Evolutionary conservation across 768 basidiomycete genomes (phyloP).

Genomic region (Pisolithus sp.): DNA sequence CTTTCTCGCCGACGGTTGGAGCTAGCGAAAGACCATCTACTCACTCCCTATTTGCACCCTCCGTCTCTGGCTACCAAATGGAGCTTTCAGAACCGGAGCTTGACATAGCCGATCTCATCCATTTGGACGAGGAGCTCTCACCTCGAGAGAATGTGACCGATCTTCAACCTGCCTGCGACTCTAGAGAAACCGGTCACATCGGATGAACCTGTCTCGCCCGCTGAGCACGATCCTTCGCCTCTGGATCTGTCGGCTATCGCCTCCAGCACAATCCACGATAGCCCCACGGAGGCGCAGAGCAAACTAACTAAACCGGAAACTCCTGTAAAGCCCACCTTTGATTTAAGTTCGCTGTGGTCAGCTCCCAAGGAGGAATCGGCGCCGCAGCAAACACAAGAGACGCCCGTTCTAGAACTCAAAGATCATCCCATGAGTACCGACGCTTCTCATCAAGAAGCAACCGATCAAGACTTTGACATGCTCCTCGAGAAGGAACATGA

Average conservation of each 20-base stretch:
- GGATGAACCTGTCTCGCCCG: conserved; percentile 4
- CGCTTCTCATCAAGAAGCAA: conserved; percentile 35
- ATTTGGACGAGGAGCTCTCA: conserved; percentile 59
- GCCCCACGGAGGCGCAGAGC: conserved; percentile 16
- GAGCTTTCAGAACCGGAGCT: conserved; percentile 50
- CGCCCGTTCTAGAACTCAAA: conserved; percentile 29
- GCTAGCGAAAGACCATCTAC: conserved; percentile 22
- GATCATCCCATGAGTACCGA: conserved; percentile 43
- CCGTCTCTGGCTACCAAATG: conserved; percentile 34
- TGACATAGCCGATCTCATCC: conserved; percentile 70
- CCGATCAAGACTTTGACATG: conserved; percentile 85
- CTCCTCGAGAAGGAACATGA: conserved; percentile 61
- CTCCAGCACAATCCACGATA: conserved; percentile 27
- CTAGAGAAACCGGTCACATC: conserved; percentile 10
- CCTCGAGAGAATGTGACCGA: conserved; percentile 28
- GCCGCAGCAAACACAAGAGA: conserved; percentile 13
- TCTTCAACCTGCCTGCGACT: conserved; percentile 11
- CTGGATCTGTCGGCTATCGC: conserved; percentile 41
- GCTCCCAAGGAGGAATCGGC: conserved; percentile 34
- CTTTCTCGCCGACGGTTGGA: conserved; percentile 19
- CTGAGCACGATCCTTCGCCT: conserved; percentile 13
- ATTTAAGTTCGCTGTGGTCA: conserved; percentile 68
- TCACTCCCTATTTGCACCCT: conserved; percentile 31
- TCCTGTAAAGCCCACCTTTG: conserved; percentile 51
- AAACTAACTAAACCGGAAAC: conserved; percentile 36